Conservation (phyloP, 331 rosid species). For the Malus hybrid region DNA sequence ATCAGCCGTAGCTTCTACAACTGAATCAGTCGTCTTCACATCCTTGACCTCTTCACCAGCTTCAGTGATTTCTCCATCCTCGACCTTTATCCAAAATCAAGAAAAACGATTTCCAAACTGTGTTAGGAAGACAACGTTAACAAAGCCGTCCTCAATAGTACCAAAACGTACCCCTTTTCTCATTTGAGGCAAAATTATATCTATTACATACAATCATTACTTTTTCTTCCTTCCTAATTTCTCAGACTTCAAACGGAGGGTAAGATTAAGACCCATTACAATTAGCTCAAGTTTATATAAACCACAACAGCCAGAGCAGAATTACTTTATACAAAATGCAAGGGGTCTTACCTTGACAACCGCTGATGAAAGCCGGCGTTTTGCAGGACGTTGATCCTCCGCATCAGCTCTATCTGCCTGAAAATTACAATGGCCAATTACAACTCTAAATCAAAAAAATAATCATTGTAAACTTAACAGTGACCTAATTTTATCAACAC, state of each 20-base stretch:
- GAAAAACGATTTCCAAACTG: not conserved
- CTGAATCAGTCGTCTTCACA: conserved; percentile 15
- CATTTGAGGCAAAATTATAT: not conserved
- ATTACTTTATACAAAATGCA: not conserved
- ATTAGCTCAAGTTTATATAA: not conserved
- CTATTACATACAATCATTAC: not conserved
- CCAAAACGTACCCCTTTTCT: not conserved
- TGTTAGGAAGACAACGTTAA: not conserved
- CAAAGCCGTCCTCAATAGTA: not conserved
- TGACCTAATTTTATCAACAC: not conserved
- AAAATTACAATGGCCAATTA: not conserved
- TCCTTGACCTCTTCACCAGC: conserved; percentile 22
- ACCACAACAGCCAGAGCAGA: not conserved
- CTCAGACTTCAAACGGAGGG: not conserved
- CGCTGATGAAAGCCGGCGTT: conserved; percentile 51
- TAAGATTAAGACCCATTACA: not conserved
- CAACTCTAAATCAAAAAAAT: not conserved
- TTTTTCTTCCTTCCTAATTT: not conserved
- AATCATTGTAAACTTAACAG: not conserved
- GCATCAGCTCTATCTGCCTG: conserved; percentile 60
- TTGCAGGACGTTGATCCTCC: conserved; percentile 80
- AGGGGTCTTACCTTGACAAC: conserved; percentile 42
- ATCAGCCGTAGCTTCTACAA: conserved; percentile 7
- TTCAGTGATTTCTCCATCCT: conserved; percentile 46
- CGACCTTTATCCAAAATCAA: conserved; percentile 26